Evolutionary conservation across 108 stramenopile species (phyloP).

Genomic region (Discostella pseudostelligera): DNA sequence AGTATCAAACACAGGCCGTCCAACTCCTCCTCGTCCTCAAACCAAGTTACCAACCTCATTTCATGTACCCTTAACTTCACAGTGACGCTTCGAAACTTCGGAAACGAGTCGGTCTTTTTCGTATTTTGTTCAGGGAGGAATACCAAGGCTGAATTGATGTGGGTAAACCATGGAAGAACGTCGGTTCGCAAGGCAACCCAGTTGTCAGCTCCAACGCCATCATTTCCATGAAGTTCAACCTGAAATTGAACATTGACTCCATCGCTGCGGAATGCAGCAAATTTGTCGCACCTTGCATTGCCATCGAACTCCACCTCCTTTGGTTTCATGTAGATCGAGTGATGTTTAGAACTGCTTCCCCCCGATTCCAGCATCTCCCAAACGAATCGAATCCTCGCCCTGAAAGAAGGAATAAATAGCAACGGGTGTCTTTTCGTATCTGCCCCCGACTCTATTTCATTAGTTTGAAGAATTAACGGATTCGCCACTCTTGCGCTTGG

Average conservation of each 20-base stretch:
- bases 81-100: constrained; percentile 27
- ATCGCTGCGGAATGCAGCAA: constrained; percentile 44
- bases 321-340: constrained; percentile 30
- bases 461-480: constrained; percentile 16
- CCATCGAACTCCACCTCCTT: neutral
- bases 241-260: constrained; percentile 33
- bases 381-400: constrained; percentile 19
- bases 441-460: constrained; percentile 24
- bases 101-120: constrained; percentile 22
- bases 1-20: constrained; percentile 49
- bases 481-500: constrained; percentile 19
- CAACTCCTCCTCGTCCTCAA: constrained; percentile 23
- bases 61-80: constrained; percentile 28
- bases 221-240: constrained; percentile 32
- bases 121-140: constrained; percentile 8
- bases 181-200: constrained; percentile 55
- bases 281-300: constrained; percentile 28
- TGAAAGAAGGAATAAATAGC: constrained; percentile 37
- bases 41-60: constrained; percentile 47
- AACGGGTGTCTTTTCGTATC: constrained; percentile 34
- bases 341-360: constrained; percentile 16
- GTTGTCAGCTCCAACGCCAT: constrained; percentile 14
- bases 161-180: constrained; percentile 56
- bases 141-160: constrained; percentile 34
- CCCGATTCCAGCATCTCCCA: constrained; percentile 35